A percentile compares a stretch with the other conserved stretches of the same genome.
phyloP scores from a whole-genome alignment of 106 monocot species.

The Acorus gramineus region DNA sequence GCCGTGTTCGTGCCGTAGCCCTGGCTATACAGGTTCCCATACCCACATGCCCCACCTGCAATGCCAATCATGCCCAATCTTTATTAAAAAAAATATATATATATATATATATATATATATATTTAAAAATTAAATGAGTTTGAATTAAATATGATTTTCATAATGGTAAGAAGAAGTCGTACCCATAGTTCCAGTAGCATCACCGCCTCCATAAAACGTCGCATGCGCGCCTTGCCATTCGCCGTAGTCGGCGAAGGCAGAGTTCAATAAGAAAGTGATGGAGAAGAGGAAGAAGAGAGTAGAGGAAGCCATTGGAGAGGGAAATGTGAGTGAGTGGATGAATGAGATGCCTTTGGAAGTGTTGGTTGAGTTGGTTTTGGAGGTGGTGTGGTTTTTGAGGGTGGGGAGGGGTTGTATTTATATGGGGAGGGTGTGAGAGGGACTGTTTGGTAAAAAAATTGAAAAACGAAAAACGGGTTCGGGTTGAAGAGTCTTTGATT shows the following conservation, averaged over 20 bases:
- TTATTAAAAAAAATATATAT: neutral
- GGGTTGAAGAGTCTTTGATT: neutral
- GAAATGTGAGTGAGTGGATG: neutral
- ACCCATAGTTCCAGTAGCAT: conserved; percentile 65
- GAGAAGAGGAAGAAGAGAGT: conserved; percentile 14
- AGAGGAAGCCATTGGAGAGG: conserved; percentile 14
- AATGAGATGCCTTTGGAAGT: no score
- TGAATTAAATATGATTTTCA: conserved; percentile 1
- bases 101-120: no score
- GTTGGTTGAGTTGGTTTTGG: neutral
- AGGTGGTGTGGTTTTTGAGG: neutral
- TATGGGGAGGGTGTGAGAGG: neutral
- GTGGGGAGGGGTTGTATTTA: neutral
- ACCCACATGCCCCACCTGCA: conserved; percentile 36
- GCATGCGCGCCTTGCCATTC: conserved; percentile 43
- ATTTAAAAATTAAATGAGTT: neutral
- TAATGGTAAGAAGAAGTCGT: neutral
- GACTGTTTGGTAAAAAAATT: neutral
- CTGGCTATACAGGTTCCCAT: conserved; percentile 38
- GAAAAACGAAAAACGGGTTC: neutral
- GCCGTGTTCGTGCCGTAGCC: conserved; percentile 45
- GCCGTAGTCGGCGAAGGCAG: conserved; percentile 7
- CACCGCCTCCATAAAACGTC: conserved; percentile 53
- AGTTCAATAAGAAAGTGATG: conserved; percentile 3
- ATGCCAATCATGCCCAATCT: neutral